These are phyloP conservation scores for Cadophora gregata DNA, from an alignment of 2,329 filamentous ascomycete species.

Conservation along the genomic window DNA sequence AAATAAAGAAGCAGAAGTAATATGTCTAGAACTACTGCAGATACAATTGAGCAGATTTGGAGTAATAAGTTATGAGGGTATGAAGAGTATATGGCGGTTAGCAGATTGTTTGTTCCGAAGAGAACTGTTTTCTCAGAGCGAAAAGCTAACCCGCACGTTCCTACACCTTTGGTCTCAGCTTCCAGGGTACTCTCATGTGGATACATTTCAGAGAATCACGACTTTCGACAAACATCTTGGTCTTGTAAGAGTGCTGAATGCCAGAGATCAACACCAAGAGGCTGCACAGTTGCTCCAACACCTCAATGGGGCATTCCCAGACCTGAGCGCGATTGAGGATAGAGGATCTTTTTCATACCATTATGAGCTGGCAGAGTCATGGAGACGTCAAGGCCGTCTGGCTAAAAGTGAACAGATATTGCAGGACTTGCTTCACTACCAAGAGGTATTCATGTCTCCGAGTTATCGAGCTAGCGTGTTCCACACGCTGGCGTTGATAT, in stretches of 20 bases:
- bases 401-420: background rate
- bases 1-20: background rate
- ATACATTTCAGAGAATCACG: background rate
- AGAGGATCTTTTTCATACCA: background rate
- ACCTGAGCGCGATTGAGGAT: background rate
- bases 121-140: background rate
- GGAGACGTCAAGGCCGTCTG: background rate
- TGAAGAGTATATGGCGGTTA: background rate
- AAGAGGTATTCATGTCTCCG: background rate
- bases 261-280: background rate
- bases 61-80: background rate
- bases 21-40: conserved; percentile 13
- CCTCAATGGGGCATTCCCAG: background rate
- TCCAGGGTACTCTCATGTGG: too few relatives aligned
- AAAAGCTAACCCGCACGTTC: background rate
- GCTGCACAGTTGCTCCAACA: background rate
- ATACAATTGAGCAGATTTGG: conserved; percentile 8
- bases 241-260: background rate
- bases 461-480: background rate
- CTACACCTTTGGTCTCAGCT: background rate
- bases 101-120: background rate
- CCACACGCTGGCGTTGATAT: background rate
- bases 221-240: background rate
- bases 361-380: background rate
- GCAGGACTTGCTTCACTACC: background rate